Base-by-base conservation (phyloP, 495 filamentous ascomycete species). In the Patellaria atrata region DNA sequence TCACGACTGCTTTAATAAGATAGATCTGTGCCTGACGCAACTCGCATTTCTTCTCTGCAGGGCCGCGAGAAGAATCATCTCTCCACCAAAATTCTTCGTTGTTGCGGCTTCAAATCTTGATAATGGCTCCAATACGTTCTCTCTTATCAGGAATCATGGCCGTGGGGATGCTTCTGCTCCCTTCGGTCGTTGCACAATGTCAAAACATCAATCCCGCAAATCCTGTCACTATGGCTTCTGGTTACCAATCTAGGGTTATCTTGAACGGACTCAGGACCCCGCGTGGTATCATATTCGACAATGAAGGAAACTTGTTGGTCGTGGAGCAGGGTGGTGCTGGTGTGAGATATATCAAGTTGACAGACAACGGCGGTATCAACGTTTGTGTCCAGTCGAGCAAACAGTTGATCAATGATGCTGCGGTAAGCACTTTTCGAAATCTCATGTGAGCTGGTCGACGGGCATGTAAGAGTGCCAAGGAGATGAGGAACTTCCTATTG, bases 241-340 rank as follows among this genome's bases (percentile, higher is more conserved):
- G 71, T 6, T 82, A 71, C 56, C 47, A 51, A 1, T 63, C 63
- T 10, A 57, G 65, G 19, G 57, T 79, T 9, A 52, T 79, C 8
- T 65, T 61, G 15, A 62, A 56, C 0, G 62, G 61, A 4, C 50
- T 82, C 16, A 43, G 43, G 0, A 50, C 36, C 4, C 75, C 77
- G 14, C 64, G 76, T 5, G 60, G 67, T 16, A 57, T 82, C 23
- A 46, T 65, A 2, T 64, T 80, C 37, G 77, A 82, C 48, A 44
- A 22, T 6, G 42, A 44, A 3, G 73, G 73, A 1, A 66, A 64
- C 13, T 53, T 82, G 12, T 58, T 82, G 0, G 67, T 79, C 12
- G 58, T 79, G 3, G 58, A 78, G 33, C 27, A 55, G 6, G 58
- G 62, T 5, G 16, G 21, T 3, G 74, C 75, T 3, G 61, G 80